Evolutionary conservation across 148 eudicot genomes (phyloP).

Genomic region (Mesembryanthemum crystallinum): DNA sequence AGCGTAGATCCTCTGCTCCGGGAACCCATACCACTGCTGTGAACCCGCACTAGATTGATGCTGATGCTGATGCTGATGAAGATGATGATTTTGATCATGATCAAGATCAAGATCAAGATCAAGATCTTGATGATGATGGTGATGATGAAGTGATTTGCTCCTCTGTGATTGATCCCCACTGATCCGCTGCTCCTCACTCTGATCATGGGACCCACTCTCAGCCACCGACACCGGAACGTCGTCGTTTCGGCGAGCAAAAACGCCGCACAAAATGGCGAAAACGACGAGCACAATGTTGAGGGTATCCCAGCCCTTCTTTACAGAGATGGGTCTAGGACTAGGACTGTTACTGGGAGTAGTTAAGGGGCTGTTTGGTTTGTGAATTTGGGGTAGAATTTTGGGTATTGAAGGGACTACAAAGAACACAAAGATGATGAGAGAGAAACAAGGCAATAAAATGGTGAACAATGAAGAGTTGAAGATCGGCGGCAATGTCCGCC

Average conservation of each 20-base stretch:
- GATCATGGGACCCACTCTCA: background rate
- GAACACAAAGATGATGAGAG: constrained; percentile 34
- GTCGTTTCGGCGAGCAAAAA: constrained; percentile 49
- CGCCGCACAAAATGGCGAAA: constrained; percentile 68
- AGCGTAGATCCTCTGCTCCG: constrained; percentile 33
- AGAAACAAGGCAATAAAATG: constrained; percentile 44
- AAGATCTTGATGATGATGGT: no score
- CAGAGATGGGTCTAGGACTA: constrained; percentile 24
- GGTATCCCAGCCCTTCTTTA: constrained; percentile 47
- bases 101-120: no score
- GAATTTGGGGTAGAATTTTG: constrained; percentile 28
- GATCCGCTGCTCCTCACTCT: background rate
- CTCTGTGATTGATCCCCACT: background rate
- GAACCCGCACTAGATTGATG: background rate
- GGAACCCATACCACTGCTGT: constrained; percentile 27
- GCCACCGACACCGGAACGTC: constrained; percentile 19
- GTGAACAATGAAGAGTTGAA: constrained; percentile 54
- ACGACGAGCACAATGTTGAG: constrained; percentile 53
- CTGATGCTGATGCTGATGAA: no score
- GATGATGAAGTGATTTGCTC: constrained; percentile 12
- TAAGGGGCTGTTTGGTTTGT: constrained; percentile 5
- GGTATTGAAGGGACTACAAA: constrained; percentile 38
- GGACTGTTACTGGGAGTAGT: background rate
- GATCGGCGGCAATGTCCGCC: constrained; percentile 33
- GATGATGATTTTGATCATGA: constrained; percentile 5